Evolutionary conservation across 78 protist genomes (phyloP), one percentile per base, ranked within the genome.

Genomic region (Anaeramoeba flamelloides): DNA sequence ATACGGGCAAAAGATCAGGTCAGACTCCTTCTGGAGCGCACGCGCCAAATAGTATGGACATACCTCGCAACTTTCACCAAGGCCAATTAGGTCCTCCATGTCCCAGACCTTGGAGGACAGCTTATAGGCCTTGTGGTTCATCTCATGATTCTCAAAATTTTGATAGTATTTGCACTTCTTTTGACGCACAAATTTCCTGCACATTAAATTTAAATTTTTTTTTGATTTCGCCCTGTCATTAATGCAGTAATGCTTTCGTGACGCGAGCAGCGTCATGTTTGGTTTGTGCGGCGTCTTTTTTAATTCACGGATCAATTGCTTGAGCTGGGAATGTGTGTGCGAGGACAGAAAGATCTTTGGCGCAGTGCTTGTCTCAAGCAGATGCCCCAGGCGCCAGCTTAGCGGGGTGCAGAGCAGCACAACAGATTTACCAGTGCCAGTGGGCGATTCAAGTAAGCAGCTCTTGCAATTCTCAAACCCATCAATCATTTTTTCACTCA

Each of bases 221-320:
- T 82, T 77, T 79, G 26, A 38, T 82, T 82, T 2, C n/a, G 80
- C 39, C 39, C 34, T 34, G 3, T 32, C 75, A 36, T 83, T 40
- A 76, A 87, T 36, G 85, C 89, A 87, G 26, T 65, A 75, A 3
- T 82, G 89, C 39, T 87, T 77, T 2, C 86, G 83, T 74, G 75
- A 26, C 40, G 79, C 84, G 22, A 82, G 77, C 0, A 87, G n/a
- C 26, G 78, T 4, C 78, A 87, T 79, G 31, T 53, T 74, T 8
- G 80, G 84, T 3, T 64, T 2, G 31, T 34, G 30, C 0, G n/a
- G 17, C 34, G 75, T 0, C 1, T 3, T 1, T 17, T 0, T 0
- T 1, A 85, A 81, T 76, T 85, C 88, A 2, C 26, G 31, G 38
- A 74, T 31, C 40, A 83, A 2, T 41, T 87, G 90, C 0, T 33